Evolutionary conservation across 495 filamentous ascomycete species (phyloP).

Genomic region (Xanthoparmelia taractica): DNA sequence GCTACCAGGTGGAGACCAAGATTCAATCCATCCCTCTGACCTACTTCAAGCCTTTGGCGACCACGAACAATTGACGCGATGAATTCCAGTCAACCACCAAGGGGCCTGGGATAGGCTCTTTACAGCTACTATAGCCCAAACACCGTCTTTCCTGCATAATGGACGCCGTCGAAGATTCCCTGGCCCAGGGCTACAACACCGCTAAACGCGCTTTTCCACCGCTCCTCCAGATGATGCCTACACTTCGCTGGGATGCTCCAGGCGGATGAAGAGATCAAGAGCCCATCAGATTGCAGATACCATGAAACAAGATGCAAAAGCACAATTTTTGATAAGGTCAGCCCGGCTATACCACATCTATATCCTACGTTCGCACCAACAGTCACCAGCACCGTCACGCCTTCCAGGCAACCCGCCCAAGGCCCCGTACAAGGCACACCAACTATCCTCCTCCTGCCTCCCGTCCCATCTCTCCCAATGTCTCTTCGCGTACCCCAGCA

Average conservation of each 20-base stretch:
- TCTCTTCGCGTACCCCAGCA: slow-evolving; percentile 19
- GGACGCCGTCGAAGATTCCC: slow-evolving; percentile 14
- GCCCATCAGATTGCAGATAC: slow-evolving; percentile 20
- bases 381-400: slow-evolving; percentile 23
- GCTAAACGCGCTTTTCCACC: slow-evolving; percentile 18
- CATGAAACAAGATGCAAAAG: slow-evolving; percentile 27
- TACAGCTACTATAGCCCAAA: neutral
- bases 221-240: slow-evolving; percentile 19
- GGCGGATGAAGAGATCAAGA: slow-evolving; percentile 23
- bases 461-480: slow-evolving; percentile 24
- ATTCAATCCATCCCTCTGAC: too few relatives aligned
- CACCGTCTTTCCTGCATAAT: neutral
- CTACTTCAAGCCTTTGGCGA: too few relatives aligned
- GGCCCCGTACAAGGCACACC: slow-evolving; percentile 26
- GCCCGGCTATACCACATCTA: neutral
- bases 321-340: slow-evolving; percentile 24
- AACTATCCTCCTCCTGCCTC: slow-evolving; percentile 18
- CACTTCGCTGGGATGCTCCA: slow-evolving; percentile 19
- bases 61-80: neutral
- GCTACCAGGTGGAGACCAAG: neutral
- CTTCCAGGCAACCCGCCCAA: slow-evolving; percentile 24
- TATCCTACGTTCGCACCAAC: neutral
- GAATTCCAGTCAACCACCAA: too few relatives aligned
- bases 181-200: slow-evolving; percentile 7
- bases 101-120: too few relatives aligned